phyloP scores from a whole-genome alignment of 2,329 filamentous ascomycete genomes.

The Phoma sp. region DNA sequence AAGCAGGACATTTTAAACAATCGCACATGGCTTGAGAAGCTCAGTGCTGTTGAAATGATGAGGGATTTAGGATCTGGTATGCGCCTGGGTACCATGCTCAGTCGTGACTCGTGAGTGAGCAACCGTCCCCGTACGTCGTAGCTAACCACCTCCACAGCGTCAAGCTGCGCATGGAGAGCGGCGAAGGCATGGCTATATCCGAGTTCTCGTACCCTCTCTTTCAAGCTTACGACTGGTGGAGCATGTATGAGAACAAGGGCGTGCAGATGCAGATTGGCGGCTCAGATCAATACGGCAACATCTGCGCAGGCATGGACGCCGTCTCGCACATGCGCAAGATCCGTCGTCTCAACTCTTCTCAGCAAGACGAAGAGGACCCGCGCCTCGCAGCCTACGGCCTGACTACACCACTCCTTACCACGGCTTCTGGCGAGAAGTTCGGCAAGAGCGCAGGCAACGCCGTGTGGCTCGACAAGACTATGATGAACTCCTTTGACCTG shows the following conservation, averaged over 20 bases:
- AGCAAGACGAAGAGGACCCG: slow-evolving; percentile 41
- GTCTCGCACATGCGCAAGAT: slow-evolving; percentile 73
- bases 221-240: slow-evolving; percentile 97
- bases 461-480: slow-evolving; percentile 83
- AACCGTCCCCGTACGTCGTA: too few species aligned
- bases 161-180: slow-evolving; percentile 80
- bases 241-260: slow-evolving; percentile 72
- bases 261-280: slow-evolving; percentile 91
- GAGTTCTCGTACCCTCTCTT: slow-evolving; percentile 94
- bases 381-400: slow-evolving; percentile 73
- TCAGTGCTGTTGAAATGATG: slow-evolving; percentile 76
- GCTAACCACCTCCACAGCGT: slow-evolving; percentile 59
- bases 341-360: slow-evolving; percentile 16
- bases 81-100: slow-evolving; percentile 84
- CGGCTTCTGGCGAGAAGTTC: slow-evolving; percentile 84
- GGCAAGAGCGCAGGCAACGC: slow-evolving; percentile 95
- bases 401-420: slow-evolving; percentile 88
- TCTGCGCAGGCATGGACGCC: slow-evolving; percentile 84
- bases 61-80: slow-evolving; percentile 74
- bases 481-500: slow-evolving; percentile 83
- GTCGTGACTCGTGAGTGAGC: slow-evolving; percentile 77
- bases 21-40: slow-evolving; percentile 77
- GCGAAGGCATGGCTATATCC: slow-evolving; percentile 90
- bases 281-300: slow-evolving; percentile 96
- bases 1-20: slow-evolving; percentile 78